Percentiles rank a stretch among this genome's conserved stretches.
phyloP scores from a whole-genome alignment of 768 basidiomycete genomes.

The Leccinellum rugosiceps region DNA sequence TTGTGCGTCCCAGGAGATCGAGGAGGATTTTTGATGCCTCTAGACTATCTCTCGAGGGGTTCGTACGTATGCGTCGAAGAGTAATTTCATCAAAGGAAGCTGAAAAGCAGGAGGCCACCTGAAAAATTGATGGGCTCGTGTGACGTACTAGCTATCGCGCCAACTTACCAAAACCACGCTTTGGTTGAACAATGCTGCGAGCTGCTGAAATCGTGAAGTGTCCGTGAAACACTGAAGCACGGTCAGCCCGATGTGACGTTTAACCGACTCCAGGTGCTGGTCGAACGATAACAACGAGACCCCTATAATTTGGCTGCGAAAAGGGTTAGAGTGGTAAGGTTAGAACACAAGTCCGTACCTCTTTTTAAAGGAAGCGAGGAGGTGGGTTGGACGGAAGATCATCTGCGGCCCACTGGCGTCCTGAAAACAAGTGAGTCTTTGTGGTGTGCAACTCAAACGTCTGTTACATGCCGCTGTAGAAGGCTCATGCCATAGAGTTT shows the following conservation, averaged over 20 bases:
- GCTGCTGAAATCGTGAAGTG: slow-evolving; percentile 41
- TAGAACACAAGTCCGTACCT: slow-evolving; percentile 35
- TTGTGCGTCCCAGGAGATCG: slow-evolving; percentile 32
- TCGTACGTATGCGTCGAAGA: slow-evolving; percentile 12
- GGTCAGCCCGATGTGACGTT: slow-evolving; percentile 36
- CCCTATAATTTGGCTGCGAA: slow-evolving; percentile 39
- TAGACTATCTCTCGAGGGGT: slow-evolving; percentile 1
- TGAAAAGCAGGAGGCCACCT: slow-evolving; percentile 47
- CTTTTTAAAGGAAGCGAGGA: slow-evolving; percentile 35
- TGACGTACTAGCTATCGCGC: not conserved
- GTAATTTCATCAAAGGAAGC: slow-evolving; percentile 34
- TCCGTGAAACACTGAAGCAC: slow-evolving; percentile 38
- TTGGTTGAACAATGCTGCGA: slow-evolving; percentile 39
- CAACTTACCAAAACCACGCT: slow-evolving; percentile 42
- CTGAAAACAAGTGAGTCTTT: slow-evolving; percentile 14
- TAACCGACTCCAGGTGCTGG: slow-evolving; percentile 37
- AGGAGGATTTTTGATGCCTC: slow-evolving; percentile 27
- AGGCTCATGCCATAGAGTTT: slow-evolving; percentile 42
- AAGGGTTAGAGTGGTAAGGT: not conserved
- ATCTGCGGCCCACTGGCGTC: slow-evolving; percentile 35
- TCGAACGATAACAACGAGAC: slow-evolving; percentile 40
- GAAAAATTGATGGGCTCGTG: slow-evolving; percentile 6
- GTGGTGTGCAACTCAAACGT: not conserved
- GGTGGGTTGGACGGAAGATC: slow-evolving; percentile 43
- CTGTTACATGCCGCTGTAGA: slow-evolving; percentile 9